Base-by-base conservation (phyloP, 805 yeast genomes). In the Yarrowia sp. region DNA sequence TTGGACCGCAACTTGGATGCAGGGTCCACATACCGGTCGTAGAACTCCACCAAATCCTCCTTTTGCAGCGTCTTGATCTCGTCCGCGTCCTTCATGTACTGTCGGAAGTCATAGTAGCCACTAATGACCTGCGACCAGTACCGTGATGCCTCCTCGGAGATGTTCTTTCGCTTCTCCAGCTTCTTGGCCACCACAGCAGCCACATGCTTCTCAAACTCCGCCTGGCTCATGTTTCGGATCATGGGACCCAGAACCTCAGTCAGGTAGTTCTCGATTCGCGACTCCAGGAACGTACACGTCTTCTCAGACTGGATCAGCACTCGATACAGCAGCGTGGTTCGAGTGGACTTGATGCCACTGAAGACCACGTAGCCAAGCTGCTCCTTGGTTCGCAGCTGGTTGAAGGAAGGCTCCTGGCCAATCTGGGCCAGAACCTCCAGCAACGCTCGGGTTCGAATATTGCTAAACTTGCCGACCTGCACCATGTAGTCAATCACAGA, bases 301-400 rank as follows among this genome's bases (percentile, higher is more conserved):
- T 88, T 84, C 74, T 91, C 98, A 66, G 95, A 87, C 77, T 93
- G 99, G 60, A 92, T 82, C 69, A 92, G 78, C 13, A 95, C 76
- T 71, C 95, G 81, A 69, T 86, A 82, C 13, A 93, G 92, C 73
- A 84, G 81, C 6, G 88, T 83, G 22, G 95, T 87, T 72, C 96
- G 83, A 3, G 90, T 83, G 67, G 81, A 81, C 67, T 88, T 79
- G 31, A 83, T 77, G 0, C 96, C 89, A 48, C 95, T 86, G 73
- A 90, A 91, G 0, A 93, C 99, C 68, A 93, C 92, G 72, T 93
- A 93, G 1, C 99, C 99, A 36, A 93, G 81, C 75, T 95, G 98
- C 77, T 93, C 98, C 71, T 90, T 88, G 7, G 99, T 93, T 75
- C 99, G 84, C 66, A 93, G 81, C 68, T 89, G 89, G 72, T 90